These are phyloP conservation scores for Colletotrichum kahawae DNA, from an alignment of 2,329 filamentous ascomycete species.

Conservation along the genomic window DNA sequence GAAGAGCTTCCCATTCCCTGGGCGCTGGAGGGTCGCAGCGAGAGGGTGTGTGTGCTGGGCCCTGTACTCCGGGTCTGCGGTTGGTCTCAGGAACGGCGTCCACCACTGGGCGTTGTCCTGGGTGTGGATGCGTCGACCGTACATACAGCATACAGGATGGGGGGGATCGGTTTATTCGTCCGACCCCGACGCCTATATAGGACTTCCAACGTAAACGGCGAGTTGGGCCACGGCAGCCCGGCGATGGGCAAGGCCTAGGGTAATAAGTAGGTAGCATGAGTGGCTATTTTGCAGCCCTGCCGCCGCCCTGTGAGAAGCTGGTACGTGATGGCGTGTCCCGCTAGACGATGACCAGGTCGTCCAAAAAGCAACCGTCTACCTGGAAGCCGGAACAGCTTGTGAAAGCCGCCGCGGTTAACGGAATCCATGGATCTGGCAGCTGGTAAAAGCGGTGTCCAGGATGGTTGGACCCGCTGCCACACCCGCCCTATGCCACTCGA, in stretches of 20 bases:
- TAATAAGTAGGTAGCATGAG: not conserved
- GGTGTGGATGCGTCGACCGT: not conserved
- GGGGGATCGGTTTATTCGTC: not conserved
- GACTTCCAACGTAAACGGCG: not conserved
- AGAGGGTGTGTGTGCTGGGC: not conserved
- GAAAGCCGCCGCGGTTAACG: not conserved
- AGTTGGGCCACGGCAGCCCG: not conserved
- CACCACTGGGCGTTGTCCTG: not conserved
- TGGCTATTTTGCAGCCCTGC: not conserved
- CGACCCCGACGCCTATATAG: not conserved
- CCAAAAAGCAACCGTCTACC: slow-evolving; percentile 16
- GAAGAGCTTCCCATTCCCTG: slow-evolving; percentile 18
- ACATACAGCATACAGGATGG: not conserved
- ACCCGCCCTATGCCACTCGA: slow-evolving; percentile 13
- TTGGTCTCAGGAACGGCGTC: slow-evolving; percentile 1
- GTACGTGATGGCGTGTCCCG: slow-evolving; percentile 6
- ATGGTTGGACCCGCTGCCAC: slow-evolving; percentile 17
- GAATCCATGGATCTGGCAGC: slow-evolving; percentile 18
- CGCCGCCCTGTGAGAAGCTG: not conserved
- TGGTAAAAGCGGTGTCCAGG: slow-evolving; percentile 22
- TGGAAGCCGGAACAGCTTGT: slow-evolving; percentile 14
- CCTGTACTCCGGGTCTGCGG: slow-evolving; percentile 5
- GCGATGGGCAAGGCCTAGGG: not conserved
- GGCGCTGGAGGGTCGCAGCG: slow-evolving; percentile 1
- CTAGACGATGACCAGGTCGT: not conserved